Base-by-base conservation (phyloP, 495 filamentous ascomycete genomes). In the Hypomontagnella monticulosa region DNA sequence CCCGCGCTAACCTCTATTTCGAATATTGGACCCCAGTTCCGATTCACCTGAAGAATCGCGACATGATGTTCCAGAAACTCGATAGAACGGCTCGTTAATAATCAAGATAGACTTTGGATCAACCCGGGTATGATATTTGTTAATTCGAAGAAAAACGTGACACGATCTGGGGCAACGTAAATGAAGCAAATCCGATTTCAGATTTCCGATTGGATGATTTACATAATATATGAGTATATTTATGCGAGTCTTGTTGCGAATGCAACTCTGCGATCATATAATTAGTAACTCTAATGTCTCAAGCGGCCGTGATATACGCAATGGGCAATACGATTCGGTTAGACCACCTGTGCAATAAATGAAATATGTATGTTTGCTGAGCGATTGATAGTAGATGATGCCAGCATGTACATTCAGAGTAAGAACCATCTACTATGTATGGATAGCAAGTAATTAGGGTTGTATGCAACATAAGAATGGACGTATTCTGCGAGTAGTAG, bases 1-100 rank as follows among this genome's bases (percentile, higher is more conserved):
- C 61, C 53, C 61, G 47, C 53, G 61, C 47, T 64, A 51, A 41
- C 30, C 40, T 51, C 27, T 20, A 63, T 36, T 47, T 63, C 42
- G n/a, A 40, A 40, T 50, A 18, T 30, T 42, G 36, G 9, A 42
- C 14, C 6, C 53, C 1, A 27, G 15, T 38, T 14, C 38, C 23
- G 6, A 27, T 27, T 27, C 23, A 27, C 23, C 18, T 30, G 16
- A 7, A 11, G 5, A 23, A 38, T 57, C 47, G 38, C 42, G 33
- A 10, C 32, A 30, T 12, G 37, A 34, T 32, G 38, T 63, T 49
- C 59, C 51, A 63, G 51, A 56, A 63, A 8, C 43, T 19, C 3
- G 12, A 52, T 52, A 37, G 38, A 61, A 52, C 37, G 8, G 38
- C 23, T 52, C 18, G 14, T 51, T 34, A 41, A 41, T 47, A 6